Evolutionary conservation across 2,329 filamentous ascomycete species (phyloP), one percentile per base, ranked within the genome.

Genomic region (Rhynchosporium agropyri): DNA sequence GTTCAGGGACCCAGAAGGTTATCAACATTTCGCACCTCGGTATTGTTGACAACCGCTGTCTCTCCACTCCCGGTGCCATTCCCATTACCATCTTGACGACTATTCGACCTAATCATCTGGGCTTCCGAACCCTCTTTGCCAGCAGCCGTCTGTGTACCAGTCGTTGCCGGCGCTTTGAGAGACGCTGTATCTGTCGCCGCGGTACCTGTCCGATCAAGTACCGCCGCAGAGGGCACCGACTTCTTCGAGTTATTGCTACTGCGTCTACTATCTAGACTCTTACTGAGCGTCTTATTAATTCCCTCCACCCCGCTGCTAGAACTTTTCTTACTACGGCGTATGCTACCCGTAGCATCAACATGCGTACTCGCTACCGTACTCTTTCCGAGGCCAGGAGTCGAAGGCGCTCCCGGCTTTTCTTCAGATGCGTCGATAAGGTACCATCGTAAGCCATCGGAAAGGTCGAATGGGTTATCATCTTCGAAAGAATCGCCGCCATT

Each of bases 401-500:
- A 89, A 0, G 95, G 95, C 48, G 92, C 93, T 1, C 90, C 90
- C 0, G 92, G 87, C 73, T 97, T 97, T 76, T 99, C 95, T 77
- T 99, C 95, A 1, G 86, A 83, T 0, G 95, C 95, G 74, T 99
- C 94, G 42, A 99, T 88, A 5, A 99, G 84, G 76, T 97, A 98
- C 95, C 95, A 99, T 40, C 94, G 87, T 54, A 99, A 79, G 3
- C 95, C 95, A 71, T 99, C 95, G 0, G 92, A 97, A 12, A 99
- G 83, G 71, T 97, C 93, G 75, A 99, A 99, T 0, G 95, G 95
- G 72, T 99, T 99, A 68, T 98, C 95, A 67, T 97, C 92, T 68
- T 96, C 92, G 26, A 85, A 77, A 0, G 84, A 87, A 5, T 79
- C 76, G 13, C 74, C 78, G 20, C 78, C 82, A 63, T 84, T 84